Base-by-base conservation (phyloP, 148 eudicot genomes). In the Fallopia convolvulus region DNA sequence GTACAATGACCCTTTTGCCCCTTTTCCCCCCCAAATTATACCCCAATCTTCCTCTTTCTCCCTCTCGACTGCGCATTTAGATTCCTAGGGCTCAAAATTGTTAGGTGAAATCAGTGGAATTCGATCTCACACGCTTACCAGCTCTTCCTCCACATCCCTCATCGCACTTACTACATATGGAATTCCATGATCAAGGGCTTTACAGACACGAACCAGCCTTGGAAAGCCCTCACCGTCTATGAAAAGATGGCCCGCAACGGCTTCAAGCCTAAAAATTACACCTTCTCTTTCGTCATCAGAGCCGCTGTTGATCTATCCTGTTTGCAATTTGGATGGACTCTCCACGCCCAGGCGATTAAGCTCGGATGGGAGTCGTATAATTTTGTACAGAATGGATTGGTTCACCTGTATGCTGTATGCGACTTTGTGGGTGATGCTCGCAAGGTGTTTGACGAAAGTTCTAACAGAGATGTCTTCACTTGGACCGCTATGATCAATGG, bases 401-500 rank as follows among this genome's bases (percentile, higher is more conserved):
- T 93, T 2, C 97, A 93, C 85, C 81, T 90, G 77, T 93, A 91
- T 66, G 87, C 84, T 39, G 65, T 79, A 8, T 84, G 89, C 79
- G 76, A 78, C 18, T 81, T 55, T 46, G 72, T 90, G 73, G 83
- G 74, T 1, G 83, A 44, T 68, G 84, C 88, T 26, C 58, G 89
- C 2, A 79, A 79, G 70, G 8, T 90, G 79, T 89, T 91, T 72
- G 91, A 88, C 77, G 70, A 4, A 13, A 74, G 91, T 77, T 72
- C 17, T 52, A 76, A 47, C 17, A 81, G 84, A 36, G 98, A 93
- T 84, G 92, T 91, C 0, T 61, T 93, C 60, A 84, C 91, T 1
- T 93, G 94, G 97, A 90, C 92, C 58, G 88, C 90, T 12, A 75
- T 91, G 84, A 79, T 93, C 5, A 87, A 85, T 76, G 98, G 98